Base-by-base conservation (phyloP, 495 filamentous ascomycete species). In the Penicillium cataractarum region DNA sequence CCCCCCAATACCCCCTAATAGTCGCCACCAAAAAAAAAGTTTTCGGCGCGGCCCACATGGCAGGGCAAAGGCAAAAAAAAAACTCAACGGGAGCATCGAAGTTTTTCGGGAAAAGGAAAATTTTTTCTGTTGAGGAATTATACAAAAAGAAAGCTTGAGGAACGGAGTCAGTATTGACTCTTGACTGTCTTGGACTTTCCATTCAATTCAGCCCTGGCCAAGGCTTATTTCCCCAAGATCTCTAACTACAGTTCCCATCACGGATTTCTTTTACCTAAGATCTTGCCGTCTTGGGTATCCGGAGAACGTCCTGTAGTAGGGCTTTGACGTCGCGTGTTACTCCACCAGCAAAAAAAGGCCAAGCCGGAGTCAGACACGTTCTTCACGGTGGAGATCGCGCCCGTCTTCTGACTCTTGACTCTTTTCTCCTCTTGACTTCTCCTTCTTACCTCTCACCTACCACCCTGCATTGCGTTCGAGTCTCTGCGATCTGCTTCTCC, bases 271-370 rank as follows among this genome's bases (percentile, higher is more conserved):
- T 54, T 54, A 54, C 51, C 51, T 54, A 54, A 54, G 29, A 33
- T 13, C 35, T 54, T 33, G n/a, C 27, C 49, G 49, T 39, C 58
- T 48, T 40, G 58, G 63, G 57, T 54, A 63, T 68, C 57, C 40
- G 55, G 22, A 21, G 33, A 7, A 33, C 3, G 29, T 31, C 3
- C 29, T 31, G 49, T n/a, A 21, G 15, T 61, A 61, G 54, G 60
- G 59, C 57, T 31, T 62, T 64, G 55, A 42, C 63, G 67, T 71
- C 64, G 62, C 55, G 58, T 64, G 51, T 51, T 70, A 67, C 64
- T 73, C 68, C 67, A 69, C 70, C 46, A n/a, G 21, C 15, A 15
- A 29, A 50, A 50, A 49, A 27, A 24, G 13, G 22, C 46, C 46
- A 48, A 21, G 21, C 19, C 13, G n/a, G 49, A 52, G 42, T 22